phyloP scores from a whole-genome alignment of 176 grass and related monocot genomes.

The Pontederia crassipes region DNA sequence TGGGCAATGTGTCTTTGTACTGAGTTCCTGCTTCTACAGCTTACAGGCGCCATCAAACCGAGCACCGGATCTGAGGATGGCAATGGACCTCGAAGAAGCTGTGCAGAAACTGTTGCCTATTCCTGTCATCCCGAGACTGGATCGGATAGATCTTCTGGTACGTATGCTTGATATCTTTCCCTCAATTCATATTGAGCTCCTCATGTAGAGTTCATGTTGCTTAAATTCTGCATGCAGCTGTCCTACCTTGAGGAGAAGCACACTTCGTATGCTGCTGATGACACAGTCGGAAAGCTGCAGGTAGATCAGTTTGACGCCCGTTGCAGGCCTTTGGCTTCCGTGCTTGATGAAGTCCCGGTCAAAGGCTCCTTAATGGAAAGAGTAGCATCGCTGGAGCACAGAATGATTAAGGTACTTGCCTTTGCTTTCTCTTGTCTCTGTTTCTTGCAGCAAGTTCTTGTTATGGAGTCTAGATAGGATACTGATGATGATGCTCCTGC shows the following conservation, averaged over 20 bases:
- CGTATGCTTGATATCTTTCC: neutral
- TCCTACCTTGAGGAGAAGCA: slow-evolving; percentile 20
- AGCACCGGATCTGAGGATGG: no score
- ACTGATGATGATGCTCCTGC: no score
- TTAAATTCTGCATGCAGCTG: neutral
- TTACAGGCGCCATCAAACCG: no score
- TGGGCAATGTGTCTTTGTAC: no score
- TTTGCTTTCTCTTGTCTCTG: no score
- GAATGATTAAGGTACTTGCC: slow-evolving; percentile 22
- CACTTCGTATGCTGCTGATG: slow-evolving; percentile 4
- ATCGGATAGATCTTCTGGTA: slow-evolving; percentile 24
- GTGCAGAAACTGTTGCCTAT: neutral
- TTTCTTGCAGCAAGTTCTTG: no score
- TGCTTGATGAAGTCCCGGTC: slow-evolving; percentile 19
- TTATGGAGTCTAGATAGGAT: no score
- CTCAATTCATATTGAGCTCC: no score
- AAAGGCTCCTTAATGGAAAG: slow-evolving; percentile 32
- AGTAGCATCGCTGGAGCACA: slow-evolving; percentile 20
- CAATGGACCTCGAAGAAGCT: slow-evolving; percentile 23
- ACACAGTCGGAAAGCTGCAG: neutral
- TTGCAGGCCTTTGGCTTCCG: slow-evolving; percentile 11
- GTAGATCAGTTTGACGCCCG: neutral
- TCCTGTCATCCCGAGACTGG: slow-evolving; percentile 20
- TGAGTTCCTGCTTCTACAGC: no score
- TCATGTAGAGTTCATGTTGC: no score